These are phyloP conservation scores for Solanum tarapatanum DNA, from an alignment of 257 asterid genomes.

Conservation along the genomic window DNA sequence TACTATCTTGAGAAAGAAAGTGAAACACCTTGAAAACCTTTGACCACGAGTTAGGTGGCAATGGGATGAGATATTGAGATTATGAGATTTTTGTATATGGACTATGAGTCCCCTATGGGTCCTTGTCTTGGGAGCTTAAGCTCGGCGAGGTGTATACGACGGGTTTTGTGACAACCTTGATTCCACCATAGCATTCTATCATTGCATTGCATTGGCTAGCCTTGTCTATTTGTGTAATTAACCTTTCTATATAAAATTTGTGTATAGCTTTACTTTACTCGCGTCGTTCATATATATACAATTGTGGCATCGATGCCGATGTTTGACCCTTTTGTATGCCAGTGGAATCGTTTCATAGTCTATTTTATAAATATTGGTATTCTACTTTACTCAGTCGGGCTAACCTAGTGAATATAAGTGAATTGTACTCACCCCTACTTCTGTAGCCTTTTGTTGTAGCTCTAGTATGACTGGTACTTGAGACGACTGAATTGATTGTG, in stretches of 20 bases:
- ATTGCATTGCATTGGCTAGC: neutral
- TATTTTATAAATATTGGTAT: neutral
- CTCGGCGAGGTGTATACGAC: neutral
- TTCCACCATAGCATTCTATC: neutral
- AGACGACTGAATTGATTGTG: too few species aligned
- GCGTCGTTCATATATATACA: neutral
- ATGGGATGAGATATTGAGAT: neutral
- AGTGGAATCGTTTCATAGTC: neutral
- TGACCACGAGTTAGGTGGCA: too few species aligned
- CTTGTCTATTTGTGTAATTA: neutral
- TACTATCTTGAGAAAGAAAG: too few species aligned
- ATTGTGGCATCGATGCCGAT: neutral
- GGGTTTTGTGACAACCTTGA: neutral
- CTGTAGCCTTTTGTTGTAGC: neutral
- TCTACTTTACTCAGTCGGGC: neutral
- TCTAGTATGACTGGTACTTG: neutral
- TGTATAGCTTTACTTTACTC: neutral
- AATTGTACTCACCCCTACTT: neutral
- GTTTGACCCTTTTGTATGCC: neutral
- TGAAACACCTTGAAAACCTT: too few species aligned
- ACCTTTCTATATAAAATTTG: neutral
- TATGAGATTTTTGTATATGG: neutral
- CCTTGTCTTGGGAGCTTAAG: neutral
- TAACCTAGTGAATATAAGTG: neutral
- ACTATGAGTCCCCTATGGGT: neutral